Base-by-base conservation (phyloP, 164 flowering plant genomes). In the Taxillus chinensis region DNA sequence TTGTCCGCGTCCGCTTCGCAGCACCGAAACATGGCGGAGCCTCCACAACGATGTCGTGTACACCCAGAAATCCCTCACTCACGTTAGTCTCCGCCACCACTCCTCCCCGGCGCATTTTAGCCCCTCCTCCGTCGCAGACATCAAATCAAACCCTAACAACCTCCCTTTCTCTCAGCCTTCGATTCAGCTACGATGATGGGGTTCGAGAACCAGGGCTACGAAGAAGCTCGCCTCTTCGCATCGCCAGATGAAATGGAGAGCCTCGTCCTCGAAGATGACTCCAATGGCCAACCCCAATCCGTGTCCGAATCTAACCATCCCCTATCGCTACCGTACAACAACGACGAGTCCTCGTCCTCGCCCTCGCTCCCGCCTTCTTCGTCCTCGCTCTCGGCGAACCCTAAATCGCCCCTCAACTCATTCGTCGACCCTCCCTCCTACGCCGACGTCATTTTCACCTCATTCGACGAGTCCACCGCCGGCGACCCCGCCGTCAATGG, bases 341-440 rank as follows among this genome's bases (percentile, higher is more conserved):
- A 40, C 27, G 69, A 41, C 17, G 45, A 75, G 6, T 53, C 66
- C 4, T 40, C 64, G 60, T 61, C 53, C 52, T 2, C 65, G 41
- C 5, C 2, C 55, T 17, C n/a, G 15, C 60, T 55, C 39, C 54
- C 51, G 4, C 14, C 51, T 8, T 48, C 51, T 48, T 48, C 58
- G 8, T 55, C 58, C 17, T 55, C 58, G 8, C 14, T 38, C 38
- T 16, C 58, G 5, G 15, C 45, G 10, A 40, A 71, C 76, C 67
- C 64, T 67, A 14, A 43, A 42, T 63, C 70, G 14, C 50, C 74
- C 37, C 61, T 72, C 60, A 72, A 77, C 41, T 72, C 78, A 14
- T 63, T 75, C 46, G 73, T 78, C 27, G 81, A 78, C 27, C 81
- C 81, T 12, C 81, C 81, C 8, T 78, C 81, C 27, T 78, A 78